Evolutionary conservation across 371 early-diverging fungal genomes (phyloP).

Genomic region (Zancudomyces culisetae): DNA sequence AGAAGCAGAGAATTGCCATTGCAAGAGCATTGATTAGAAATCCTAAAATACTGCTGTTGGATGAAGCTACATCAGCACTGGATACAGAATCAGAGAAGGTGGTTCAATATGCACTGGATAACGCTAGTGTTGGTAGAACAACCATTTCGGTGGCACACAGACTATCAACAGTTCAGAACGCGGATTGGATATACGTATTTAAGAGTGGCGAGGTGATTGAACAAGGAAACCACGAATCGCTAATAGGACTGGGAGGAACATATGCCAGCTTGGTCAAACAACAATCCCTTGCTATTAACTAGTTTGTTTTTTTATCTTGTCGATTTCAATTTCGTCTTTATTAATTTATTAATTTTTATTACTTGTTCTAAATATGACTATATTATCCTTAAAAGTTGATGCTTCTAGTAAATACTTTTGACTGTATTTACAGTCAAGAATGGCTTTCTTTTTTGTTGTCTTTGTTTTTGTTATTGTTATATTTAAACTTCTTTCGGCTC

Average conservation of each 20-base stretch:
- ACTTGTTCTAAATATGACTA: no score
- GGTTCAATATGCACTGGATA: slow-evolving; percentile 28
- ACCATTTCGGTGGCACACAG: slow-evolving; percentile 29
- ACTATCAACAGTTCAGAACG: slow-evolving; percentile 21
- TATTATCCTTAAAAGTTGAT: no score
- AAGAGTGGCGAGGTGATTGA: slow-evolving; percentile 22
- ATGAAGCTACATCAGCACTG: slow-evolving; percentile 28
- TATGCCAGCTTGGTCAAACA: slow-evolving; percentile 17
- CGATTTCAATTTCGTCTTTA: no score
- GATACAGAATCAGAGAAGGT: slow-evolving; percentile 21
- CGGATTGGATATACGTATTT: slow-evolving; percentile 27
- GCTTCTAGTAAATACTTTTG: no score
- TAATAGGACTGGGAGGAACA: slow-evolving; percentile 16
- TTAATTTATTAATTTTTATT: no score
- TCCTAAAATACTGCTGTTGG: slow-evolving; percentile 24
- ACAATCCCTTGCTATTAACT: slow-evolving; percentile 21
- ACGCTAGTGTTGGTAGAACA: slow-evolving; percentile 23
- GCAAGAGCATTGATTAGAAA: slow-evolving; percentile 33
- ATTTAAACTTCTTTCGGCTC: no score
- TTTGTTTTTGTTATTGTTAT: no score
- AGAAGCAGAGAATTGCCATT: slow-evolving; percentile 54
- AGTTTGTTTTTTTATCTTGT: slow-evolving; percentile 8
- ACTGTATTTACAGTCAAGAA: no score
- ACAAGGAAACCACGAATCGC: slow-evolving; percentile 23
- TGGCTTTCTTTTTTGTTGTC: no score